Percentiles rank a stretch among this genome's conserved stretches.
Conservation (phyloP, 768 basidiomycete species). For the Fistulinella prunicolor region DNA sequence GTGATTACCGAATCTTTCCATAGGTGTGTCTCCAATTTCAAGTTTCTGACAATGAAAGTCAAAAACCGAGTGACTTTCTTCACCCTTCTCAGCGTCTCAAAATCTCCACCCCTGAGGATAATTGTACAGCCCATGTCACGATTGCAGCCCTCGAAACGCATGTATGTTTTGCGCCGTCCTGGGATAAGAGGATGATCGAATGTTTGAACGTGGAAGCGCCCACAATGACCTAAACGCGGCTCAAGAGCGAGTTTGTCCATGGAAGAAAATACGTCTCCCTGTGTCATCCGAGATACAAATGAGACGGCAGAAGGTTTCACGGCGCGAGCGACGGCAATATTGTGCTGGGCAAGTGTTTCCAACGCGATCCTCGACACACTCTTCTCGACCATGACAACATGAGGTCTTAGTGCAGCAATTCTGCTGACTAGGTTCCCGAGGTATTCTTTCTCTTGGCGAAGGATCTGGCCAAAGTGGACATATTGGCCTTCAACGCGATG, state of each 20-base stretch:
- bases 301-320: slow-evolving; percentile 88
- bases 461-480: slow-evolving; percentile 86
- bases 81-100: slow-evolving; percentile 74
- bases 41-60: slow-evolving; percentile 86
- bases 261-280: slow-evolving; percentile 91
- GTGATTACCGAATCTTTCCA: slow-evolving; percentile 89
- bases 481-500: slow-evolving; percentile 91
- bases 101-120: slow-evolving; percentile 82
- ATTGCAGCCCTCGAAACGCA: slow-evolving; percentile 97
- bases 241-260: slow-evolving; percentile 92
- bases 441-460: slow-evolving; percentile 92
- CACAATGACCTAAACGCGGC: slow-evolving; percentile 86
- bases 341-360: slow-evolving; percentile 78
- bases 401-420: slow-evolving; percentile 88
- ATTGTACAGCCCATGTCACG: slow-evolving; percentile 94
- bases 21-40: slow-evolving; percentile 91
- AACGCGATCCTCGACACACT: slow-evolving; percentile 89
- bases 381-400: slow-evolving; percentile 88
- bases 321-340: slow-evolving; percentile 86
- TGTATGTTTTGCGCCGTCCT: slow-evolving; percentile 91
- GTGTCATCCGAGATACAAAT: slow-evolving; percentile 89
- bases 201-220: slow-evolving; percentile 83
- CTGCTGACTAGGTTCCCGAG: slow-evolving; percentile 83
- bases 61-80: slow-evolving; percentile 94
- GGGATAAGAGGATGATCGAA: slow-evolving; percentile 94